Evolutionary conservation across 2,329 filamentous ascomycete species (phyloP).

Genomic region (Xylaria sp.): DNA sequence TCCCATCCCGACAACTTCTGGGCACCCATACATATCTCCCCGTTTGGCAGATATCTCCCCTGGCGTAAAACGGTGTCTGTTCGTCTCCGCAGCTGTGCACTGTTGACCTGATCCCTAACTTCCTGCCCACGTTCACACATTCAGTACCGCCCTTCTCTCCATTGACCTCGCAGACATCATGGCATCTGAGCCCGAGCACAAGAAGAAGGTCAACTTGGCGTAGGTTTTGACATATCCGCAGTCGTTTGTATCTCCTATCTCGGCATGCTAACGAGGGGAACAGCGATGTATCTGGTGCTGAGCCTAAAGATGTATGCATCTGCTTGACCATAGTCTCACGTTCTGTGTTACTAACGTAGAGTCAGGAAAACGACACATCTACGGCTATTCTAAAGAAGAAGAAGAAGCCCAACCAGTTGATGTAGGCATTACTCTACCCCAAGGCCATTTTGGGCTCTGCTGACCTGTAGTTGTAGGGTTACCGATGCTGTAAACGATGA

Average conservation of each 20-base stretch:
- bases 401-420: conserved; percentile 99
- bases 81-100: conserved; percentile 4
- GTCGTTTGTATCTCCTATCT: conserved; percentile 8
- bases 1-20: conserved; percentile 18
- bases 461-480: conserved; percentile 69
- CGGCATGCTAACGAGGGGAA: conserved; percentile 51
- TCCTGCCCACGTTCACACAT: conserved; percentile 13
- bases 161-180: conserved; percentile 62
- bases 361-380: conserved; percentile 85
- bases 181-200: conserved; percentile 76
- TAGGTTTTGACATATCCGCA: conserved; percentile 58
- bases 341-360: conserved; percentile 40
- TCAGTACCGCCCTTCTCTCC: conserved; percentile 4
- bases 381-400: conserved; percentile 99
- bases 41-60: conserved; percentile 20
- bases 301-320: conserved; percentile 79
- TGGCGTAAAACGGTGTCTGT: conserved; percentile 3
- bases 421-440: conserved; percentile 63
- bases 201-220: conserved; percentile 87
- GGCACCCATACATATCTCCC: conserved; percentile 2
- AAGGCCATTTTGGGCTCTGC: conserved; percentile 5
- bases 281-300: conserved; percentile 89
- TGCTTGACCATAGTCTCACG: conserved; percentile 35
- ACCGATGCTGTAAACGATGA: conserved; percentile 99
- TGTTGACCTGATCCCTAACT: not conserved